A percentile compares a stretch with the other conserved stretches of the same genome.
phyloP scores from a whole-genome alignment of 2,329 filamentous ascomycete species.

The Venturia aucupariae region DNA sequence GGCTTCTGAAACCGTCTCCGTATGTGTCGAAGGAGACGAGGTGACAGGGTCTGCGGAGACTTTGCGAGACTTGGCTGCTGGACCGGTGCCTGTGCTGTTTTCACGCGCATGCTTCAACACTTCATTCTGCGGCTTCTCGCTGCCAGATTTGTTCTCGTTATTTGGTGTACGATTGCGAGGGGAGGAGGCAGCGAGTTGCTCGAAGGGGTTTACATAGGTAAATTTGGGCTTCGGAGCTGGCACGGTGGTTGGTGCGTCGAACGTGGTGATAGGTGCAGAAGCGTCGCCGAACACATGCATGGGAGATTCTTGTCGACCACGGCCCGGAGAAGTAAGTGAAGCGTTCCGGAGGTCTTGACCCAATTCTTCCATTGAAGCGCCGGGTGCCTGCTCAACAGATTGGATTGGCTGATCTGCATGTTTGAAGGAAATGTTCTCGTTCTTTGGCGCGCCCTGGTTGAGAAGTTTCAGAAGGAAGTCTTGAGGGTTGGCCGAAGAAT shows the following conservation, averaged over 20 bases:
- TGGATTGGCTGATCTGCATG: neutral
- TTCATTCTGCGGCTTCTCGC: conserved; percentile 40
- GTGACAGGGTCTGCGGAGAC: conserved; percentile 16
- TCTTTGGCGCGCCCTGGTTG: conserved; percentile 54
- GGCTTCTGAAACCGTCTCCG: conserved; percentile 62
- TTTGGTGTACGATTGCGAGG: conserved; percentile 48
- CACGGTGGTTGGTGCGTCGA: conserved; percentile 23
- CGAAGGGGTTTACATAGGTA: conserved; percentile 65
- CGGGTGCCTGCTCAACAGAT: neutral
- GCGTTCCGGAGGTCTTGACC: conserved; percentile 37
- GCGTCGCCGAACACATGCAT: conserved; percentile 26
- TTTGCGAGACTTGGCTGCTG: conserved; percentile 30
- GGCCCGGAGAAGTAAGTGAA: conserved; percentile 27
- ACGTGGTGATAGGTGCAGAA: conserved; percentile 17
- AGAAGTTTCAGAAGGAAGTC: conserved; percentile 79
- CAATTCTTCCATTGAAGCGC: conserved; percentile 35
- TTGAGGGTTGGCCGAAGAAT: conserved; percentile 56
- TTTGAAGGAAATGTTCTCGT: neutral
- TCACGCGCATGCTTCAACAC: conserved; percentile 37
- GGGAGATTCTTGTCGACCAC: conserved; percentile 23
- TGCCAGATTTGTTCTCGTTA: neutral
- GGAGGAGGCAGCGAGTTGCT: conserved; percentile 54
- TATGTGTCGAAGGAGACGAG: conserved; percentile 16
- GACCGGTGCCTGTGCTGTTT: conserved; percentile 18
- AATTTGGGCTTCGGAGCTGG: conserved; percentile 38